Evolutionary conservation across 169 alveolate genomes (phyloP), one percentile per base, ranked within the genome.

Genomic region (Plasmodium vinckei): DNA sequence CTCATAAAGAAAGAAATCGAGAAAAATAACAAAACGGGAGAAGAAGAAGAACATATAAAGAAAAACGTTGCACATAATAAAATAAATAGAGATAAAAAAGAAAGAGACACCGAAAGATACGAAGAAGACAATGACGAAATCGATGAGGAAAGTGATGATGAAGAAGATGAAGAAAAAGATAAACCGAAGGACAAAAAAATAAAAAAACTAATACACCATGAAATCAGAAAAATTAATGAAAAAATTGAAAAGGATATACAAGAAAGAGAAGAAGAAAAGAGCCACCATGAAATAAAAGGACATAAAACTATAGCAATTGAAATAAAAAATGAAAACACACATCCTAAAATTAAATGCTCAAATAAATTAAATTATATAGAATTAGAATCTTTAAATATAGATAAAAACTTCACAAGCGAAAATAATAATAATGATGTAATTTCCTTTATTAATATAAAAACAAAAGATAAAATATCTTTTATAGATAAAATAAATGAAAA

Each of bases 101-200:
- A 33, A 46, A 33, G 13, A 15, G 77, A 68, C 1, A 33, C 19
- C 15, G 64, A 9, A 21, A 15, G 0, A 51, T 0, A 10, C 23
- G 46, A 27, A 54, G 69, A 71, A 21, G 10, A 6, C 15, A 9
- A 53, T n/a, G 12, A 23, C 9, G 60, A 39, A 13, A 9, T 5
- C 15, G 47, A 72, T 33, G 49, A n/a, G 2, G 60, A n/a, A 12
- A 27, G 42, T 9, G 46, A 25, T n/a, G 46, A 49, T 54, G 49
- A 72, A 15, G 17, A 54, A 63, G 49, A 49, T 15, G 23, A 15
- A 63, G 42, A 72, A 49, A 73, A 75, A 51, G 57, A 54, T 25
- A 54, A 75, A 21, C 19, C 17, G 39, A 65, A 75, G 21, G 88
- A 75, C 17, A 15, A 72, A n/a, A 72, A 72, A 53, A 72, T 72